A percentile compares a stretch with the other conserved stretches of the same genome.
Conservation (phyloP, 495 filamentous ascomycete species). For the Platismatia glauca region DNA sequence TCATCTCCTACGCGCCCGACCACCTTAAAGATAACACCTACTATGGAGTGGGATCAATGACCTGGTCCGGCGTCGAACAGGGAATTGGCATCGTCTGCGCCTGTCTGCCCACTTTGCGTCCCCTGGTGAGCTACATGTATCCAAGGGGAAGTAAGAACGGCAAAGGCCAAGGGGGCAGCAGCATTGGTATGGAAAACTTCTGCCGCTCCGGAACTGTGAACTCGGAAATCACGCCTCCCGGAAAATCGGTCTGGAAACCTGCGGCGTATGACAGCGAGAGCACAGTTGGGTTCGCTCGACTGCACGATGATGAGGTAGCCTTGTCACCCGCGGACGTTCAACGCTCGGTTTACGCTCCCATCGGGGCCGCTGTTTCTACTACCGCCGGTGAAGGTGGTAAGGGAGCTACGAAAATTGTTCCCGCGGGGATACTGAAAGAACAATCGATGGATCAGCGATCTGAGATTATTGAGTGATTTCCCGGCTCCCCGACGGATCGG, state of each 20-base stretch:
- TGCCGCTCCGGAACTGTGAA: too few species aligned
- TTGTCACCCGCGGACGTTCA: slow-evolving; percentile 4
- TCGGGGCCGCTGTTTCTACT: slow-evolving; percentile 1
- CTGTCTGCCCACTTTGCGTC: background rate
- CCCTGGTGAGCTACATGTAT: background rate
- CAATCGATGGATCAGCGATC: slow-evolving; percentile 3
- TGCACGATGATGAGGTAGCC: background rate
- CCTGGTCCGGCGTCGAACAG: background rate
- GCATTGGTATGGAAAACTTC: background rate
- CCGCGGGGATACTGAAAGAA: background rate
- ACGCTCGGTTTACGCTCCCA: background rate
- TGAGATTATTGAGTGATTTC: background rate
- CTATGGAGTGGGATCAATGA: background rate
- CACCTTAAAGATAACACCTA: background rate
- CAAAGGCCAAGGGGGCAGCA: slow-evolving; percentile 28
- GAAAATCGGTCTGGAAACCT: background rate
- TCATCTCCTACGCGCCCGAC: background rate
- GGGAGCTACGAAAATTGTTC: background rate
- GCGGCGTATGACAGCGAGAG: background rate
- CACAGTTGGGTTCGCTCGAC: background rate
- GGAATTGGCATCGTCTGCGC: background rate
- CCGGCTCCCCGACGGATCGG: background rate
- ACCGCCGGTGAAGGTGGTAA: background rate
- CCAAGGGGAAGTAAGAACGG: slow-evolving; percentile 28
- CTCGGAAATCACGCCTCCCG: background rate